These are phyloP conservation scores for Aspergillus sojae DNA, from an alignment of 2,329 filamentous ascomycete species.

Conservation along the genomic window DNA sequence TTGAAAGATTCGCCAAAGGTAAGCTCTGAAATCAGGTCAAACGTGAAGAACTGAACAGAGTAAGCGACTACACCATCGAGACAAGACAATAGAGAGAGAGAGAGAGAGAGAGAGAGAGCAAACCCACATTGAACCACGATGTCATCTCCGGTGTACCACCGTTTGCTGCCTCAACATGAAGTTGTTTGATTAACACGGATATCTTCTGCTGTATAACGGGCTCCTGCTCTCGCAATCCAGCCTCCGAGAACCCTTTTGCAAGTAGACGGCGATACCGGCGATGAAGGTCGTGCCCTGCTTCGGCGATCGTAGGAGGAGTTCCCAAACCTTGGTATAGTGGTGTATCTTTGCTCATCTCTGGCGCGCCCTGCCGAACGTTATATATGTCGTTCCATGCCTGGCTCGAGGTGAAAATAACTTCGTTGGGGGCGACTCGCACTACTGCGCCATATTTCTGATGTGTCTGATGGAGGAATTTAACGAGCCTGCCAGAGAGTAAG, in stretches of 20 bases:
- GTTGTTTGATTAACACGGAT: slow-evolving; percentile 29
- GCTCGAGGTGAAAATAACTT: neutral
- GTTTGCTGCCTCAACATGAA: slow-evolving; percentile 1
- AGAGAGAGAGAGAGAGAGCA: neutral
- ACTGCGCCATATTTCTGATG: neutral
- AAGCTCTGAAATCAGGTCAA: slow-evolving; percentile 23
- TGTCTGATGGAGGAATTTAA: neutral
- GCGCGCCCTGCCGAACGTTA: neutral
- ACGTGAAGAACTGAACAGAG: slow-evolving; percentile 18
- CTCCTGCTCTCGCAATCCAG: slow-evolving; percentile 38
- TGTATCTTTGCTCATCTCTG: neutral
- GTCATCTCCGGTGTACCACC: neutral
- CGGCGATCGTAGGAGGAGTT: slow-evolving; percentile 7
- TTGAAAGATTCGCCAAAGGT: slow-evolving; percentile 19
- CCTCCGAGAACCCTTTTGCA: slow-evolving; percentile 39
- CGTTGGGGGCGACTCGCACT: neutral
- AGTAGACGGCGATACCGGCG: slow-evolving; percentile 36
- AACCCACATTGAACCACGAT: neutral
- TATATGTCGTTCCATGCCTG: neutral
- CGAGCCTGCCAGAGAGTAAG: neutral
- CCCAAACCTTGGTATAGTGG: neutral
- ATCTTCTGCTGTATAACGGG: slow-evolving; percentile 33
- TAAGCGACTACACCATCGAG: neutral
- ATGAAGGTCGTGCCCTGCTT: slow-evolving; percentile 27
- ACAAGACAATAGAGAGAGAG: neutral